Evolutionary conservation across 176 grass and related monocot genomes (phyloP).

Genomic region (Juncus inflexus): DNA sequence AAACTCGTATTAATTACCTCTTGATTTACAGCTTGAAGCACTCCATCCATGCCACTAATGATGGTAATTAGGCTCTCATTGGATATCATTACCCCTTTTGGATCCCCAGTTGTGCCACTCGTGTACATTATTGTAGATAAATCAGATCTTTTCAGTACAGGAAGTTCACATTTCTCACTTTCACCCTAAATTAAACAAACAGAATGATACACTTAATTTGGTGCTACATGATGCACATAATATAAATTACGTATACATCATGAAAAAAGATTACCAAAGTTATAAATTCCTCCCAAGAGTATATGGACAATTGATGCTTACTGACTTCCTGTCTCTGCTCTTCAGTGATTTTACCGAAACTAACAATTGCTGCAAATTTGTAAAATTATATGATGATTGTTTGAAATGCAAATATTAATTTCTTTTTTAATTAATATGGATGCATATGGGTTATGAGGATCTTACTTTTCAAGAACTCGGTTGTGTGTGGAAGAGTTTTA

Average conservation of each 20-base stretch:
- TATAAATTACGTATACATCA: background rate
- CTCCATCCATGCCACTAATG: constrained; percentile 40
- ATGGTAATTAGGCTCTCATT: constrained; percentile 69
- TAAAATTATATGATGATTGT: background rate
- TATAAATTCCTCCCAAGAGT: constrained; percentile 89
- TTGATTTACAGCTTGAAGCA: constrained; percentile 43
- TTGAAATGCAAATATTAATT: background rate
- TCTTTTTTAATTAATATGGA: constrained; percentile 3
- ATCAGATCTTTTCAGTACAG: constrained; percentile 68
- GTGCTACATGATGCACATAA: background rate
- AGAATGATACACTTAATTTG: background rate
- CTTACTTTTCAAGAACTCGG: constrained; percentile 79
- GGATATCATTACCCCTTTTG: constrained; percentile 87
- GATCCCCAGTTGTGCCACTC: constrained; percentile 92
- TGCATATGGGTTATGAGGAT: background rate
- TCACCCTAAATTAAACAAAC: constrained; percentile 44
- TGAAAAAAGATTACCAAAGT: constrained; percentile 43
- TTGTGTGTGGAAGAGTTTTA: constrained; percentile 62
- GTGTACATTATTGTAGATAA: constrained; percentile 95
- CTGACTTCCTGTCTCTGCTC: constrained; percentile 64
- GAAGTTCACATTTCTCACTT: constrained; percentile 56
- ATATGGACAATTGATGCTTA: constrained; percentile 58
- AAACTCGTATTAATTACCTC: constrained; percentile 36
- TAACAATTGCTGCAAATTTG: constrained; percentile 52
- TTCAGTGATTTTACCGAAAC: constrained; percentile 78